These are phyloP conservation scores for Domatiomyces catenatus DNA, from an alignment of 2,329 filamentous ascomycete species.

Conservation along the genomic window DNA sequence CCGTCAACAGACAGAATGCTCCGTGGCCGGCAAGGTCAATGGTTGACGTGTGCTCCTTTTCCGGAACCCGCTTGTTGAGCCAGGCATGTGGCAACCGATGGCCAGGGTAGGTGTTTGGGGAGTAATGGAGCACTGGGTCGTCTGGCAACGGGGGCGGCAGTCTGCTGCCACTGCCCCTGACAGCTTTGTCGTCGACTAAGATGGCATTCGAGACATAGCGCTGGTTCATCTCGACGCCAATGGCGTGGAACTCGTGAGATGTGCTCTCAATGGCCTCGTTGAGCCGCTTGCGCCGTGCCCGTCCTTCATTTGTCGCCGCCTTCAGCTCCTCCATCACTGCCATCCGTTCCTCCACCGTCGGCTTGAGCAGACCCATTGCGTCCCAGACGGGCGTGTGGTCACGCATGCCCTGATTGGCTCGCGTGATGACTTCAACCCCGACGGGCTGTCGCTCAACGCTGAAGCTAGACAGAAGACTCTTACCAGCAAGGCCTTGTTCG, in stretches of 20 bases:
- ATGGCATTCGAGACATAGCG: conserved; percentile 33
- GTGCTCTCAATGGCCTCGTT: conserved; percentile 30
- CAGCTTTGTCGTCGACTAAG: conserved; percentile 30
- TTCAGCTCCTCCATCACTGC: conserved; percentile 29
- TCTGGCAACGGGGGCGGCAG: conserved; percentile 14
- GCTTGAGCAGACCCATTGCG: conserved; percentile 30
- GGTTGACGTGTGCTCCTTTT: conserved; percentile 35
- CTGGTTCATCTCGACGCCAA: conserved; percentile 47
- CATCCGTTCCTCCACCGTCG: conserved; percentile 26
- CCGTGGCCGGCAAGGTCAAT: conserved; percentile 46
- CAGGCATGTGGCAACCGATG: conserved; percentile 47
- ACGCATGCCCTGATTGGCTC: conserved; percentile 43
- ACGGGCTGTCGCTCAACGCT: conserved; percentile 23
- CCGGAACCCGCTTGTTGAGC: conserved; percentile 37
- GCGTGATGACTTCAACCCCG: conserved; percentile 33
- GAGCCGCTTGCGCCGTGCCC: conserved; percentile 25
- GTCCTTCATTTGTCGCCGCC: conserved; percentile 25
- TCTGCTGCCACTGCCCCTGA: conserved; percentile 2
- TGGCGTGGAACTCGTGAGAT: conserved; percentile 37
- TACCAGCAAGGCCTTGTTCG: conserved; percentile 20
- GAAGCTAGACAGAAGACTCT: conserved; percentile 21
- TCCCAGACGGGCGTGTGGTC: conserved; percentile 36
- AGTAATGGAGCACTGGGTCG: conserved; percentile 31
- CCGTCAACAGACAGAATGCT: conserved; percentile 36
- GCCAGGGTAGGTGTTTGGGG: conserved; percentile 43